Evolutionary conservation across 129 eudicot species (phyloP).

Genomic region (Flaveria ramosissima): DNA sequence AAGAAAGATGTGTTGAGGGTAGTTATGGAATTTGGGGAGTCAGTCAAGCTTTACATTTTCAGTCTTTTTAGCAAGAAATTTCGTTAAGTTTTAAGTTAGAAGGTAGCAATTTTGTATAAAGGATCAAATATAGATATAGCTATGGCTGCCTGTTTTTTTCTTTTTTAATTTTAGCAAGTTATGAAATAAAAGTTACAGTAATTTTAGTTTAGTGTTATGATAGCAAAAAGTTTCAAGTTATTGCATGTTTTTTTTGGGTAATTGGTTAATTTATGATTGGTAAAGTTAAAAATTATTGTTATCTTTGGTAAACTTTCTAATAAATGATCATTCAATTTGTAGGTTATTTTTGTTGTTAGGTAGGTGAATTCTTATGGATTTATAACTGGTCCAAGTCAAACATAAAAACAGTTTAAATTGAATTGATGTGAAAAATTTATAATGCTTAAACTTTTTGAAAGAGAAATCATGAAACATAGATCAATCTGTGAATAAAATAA

Average conservation of each 20-base stretch:
- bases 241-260: no score
- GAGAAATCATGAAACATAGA: no score
- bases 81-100: background rate
- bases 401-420: background rate
- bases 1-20: background rate
- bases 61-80: conserved; percentile 21
- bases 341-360: background rate
- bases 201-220: background rate
- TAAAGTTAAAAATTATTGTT: background rate
- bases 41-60: conserved; percentile 4
- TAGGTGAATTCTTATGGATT: background rate
- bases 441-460: no score
- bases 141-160: conserved; percentile 26
- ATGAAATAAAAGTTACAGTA: background rate
- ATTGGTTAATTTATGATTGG: background rate
- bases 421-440: no score
- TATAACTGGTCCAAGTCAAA: background rate
- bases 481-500: no score
- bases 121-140: conserved; percentile 1
- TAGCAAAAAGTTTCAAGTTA: background rate
- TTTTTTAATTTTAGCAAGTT: background rate
- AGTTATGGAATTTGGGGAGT: conserved; percentile 8
- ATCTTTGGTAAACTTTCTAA: background rate
- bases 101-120: conserved; percentile 40
- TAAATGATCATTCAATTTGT: background rate